A percentile compares a stretch with the other conserved stretches of the same genome.
phyloP scores from a whole-genome alignment of 192 early-diverging fungal species.

The Coemansia sp. region DNA sequence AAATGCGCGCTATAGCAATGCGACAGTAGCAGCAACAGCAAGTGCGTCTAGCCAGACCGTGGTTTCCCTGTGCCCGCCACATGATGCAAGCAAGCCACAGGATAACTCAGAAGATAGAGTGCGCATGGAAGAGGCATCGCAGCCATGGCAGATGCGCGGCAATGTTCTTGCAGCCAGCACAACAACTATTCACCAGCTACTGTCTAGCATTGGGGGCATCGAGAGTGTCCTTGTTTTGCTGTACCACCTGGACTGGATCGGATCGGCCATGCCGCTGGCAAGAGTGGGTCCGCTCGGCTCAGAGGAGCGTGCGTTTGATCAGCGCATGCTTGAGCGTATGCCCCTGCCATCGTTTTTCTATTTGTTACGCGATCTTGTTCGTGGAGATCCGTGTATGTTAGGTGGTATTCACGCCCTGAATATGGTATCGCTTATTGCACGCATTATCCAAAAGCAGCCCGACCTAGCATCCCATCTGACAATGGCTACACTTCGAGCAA shows the following conservation, averaged over 20 bases:
- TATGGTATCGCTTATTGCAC: slow-evolving; percentile 24
- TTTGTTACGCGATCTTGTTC: slow-evolving; percentile 31
- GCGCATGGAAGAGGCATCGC: slow-evolving; percentile 17
- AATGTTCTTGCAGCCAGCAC: slow-evolving; percentile 17
- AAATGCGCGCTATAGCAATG: slow-evolving; percentile 16
- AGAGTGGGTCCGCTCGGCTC: slow-evolving; percentile 38
- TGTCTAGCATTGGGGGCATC: slow-evolving; percentile 27
- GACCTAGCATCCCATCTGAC: slow-evolving; percentile 19
- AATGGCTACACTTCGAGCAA: slow-evolving; percentile 28
- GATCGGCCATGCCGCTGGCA: slow-evolving; percentile 14
- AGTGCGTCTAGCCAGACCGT: background rate
- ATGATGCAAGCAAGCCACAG: background rate
- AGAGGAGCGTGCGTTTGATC: slow-evolving; percentile 33
- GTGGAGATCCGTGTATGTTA: slow-evolving; percentile 24
- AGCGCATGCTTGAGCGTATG: slow-evolving; percentile 15
- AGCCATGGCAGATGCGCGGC: slow-evolving; percentile 31
- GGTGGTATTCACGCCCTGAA: slow-evolving; percentile 16
- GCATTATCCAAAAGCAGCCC: slow-evolving; percentile 19
- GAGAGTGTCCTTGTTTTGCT: slow-evolving; percentile 27
- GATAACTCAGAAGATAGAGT: slow-evolving; percentile 8
- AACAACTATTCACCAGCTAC: slow-evolving; percentile 24
- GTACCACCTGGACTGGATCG: slow-evolving; percentile 37
- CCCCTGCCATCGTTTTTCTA: slow-evolving; percentile 37
- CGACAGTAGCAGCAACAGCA: background rate
- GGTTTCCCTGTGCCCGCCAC: slow-evolving; percentile 6